Evolutionary conservation across 1,139 yeast species (phyloP), one percentile per base, ranked within the genome.

Genomic region (Yamadazyma mexicana): DNA sequence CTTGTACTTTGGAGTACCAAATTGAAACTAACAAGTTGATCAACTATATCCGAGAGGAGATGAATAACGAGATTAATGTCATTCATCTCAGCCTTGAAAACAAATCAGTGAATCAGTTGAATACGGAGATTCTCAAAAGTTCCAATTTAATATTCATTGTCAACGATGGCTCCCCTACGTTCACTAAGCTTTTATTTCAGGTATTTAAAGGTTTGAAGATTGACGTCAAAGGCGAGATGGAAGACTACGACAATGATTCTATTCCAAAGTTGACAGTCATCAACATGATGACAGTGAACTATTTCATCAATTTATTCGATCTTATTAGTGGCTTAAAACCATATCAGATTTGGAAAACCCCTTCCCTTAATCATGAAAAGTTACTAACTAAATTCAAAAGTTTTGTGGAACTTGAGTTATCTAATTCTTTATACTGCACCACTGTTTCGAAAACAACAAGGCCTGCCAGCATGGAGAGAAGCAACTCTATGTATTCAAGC

Each of bases 281-380:
- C 35, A 71, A 71, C 46, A 52, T 70, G 55, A 62, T 69, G 50
- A 64, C 73, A 1, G 64, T 62, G 25, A 70, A 70, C 47, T 71
- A 69, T 48, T 71, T 71, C 40, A 51, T 60, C 24, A 69, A 67
- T 44, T 55, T 71, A 31, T 63, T 69, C 44, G 73, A 69, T 10
- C 51, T 70, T 24, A 65, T 69, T 30, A 61, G 60, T 44, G 45
- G 43, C 24, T 47, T 62, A 26, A 58, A 55, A 31, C 77, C 77
- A 0, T 59, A 56, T 40, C 75, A 69, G 45, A 62, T 66, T 27
- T 69, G 75, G 73, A 71, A 69, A 43, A 55, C 73, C 2, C 52
- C 71, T 2, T 62, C 72, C 2, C 50, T 67, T 36, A 57, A 51
- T 29, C 62, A 60, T 33, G 54, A 49, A 4, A 54, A 52, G 27